Conservation (phyloP, 2,329 filamentous ascomycete genomes). For the Alternaria triticimaculans region DNA sequence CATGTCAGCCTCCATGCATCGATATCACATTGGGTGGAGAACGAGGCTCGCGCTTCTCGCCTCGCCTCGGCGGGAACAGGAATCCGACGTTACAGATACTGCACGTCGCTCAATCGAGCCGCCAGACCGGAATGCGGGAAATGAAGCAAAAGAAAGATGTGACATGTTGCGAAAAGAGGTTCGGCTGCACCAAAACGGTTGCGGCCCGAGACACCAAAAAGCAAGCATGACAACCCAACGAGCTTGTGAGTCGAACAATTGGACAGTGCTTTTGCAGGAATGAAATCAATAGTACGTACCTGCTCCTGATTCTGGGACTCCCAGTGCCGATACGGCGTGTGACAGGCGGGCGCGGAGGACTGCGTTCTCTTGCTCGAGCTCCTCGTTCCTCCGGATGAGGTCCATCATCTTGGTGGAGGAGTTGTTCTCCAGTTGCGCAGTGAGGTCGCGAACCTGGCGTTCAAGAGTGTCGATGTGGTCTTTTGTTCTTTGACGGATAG, state of each 20-base stretch:
- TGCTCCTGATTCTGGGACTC: slow-evolving; percentile 44
- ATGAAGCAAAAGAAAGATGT: slow-evolving; percentile 16
- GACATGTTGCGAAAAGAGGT: slow-evolving; percentile 24
- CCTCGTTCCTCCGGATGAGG: slow-evolving; percentile 60
- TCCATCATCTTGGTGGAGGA: slow-evolving; percentile 57
- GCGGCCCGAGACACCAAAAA: slow-evolving; percentile 38
- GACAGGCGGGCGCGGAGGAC: slow-evolving; percentile 58
- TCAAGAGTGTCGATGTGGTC: slow-evolving; percentile 66
- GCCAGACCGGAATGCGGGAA: slow-evolving; percentile 16
- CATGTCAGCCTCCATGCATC: slow-evolving; percentile 27
- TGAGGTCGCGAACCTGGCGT: slow-evolving; percentile 60
- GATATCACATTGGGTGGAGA: slow-evolving; percentile 24
- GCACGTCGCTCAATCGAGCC: slow-evolving; percentile 35
- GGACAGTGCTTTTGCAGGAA: slow-evolving; percentile 31
- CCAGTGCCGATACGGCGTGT: slow-evolving; percentile 51
- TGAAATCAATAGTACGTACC: slow-evolving; percentile 41
- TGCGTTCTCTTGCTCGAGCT: slow-evolving; percentile 63
- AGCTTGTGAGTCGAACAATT: slow-evolving; percentile 28
- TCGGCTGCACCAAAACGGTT: slow-evolving; percentile 33
- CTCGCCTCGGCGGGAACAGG: slow-evolving; percentile 10
- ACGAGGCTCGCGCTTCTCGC: slow-evolving; percentile 11
- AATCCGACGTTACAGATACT: slow-evolving; percentile 28
- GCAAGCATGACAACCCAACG: slow-evolving; percentile 24
- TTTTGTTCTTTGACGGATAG: slow-evolving; percentile 65
- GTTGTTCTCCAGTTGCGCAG: slow-evolving; percentile 54